phyloP scores from a whole-genome alignment of 441 rosid genomes.

The Croton setiger region DNA sequence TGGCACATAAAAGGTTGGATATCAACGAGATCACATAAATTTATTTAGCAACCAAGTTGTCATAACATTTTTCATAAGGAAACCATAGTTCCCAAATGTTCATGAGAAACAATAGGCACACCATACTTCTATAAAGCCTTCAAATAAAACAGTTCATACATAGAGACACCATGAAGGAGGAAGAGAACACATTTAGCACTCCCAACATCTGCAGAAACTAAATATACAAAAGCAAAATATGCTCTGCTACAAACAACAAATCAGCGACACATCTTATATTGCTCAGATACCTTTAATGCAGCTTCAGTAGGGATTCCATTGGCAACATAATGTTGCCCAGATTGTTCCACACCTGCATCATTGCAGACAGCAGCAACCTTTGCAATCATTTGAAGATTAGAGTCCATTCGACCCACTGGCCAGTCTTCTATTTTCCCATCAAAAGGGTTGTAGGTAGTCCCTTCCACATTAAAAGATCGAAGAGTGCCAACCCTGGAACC shows the following conservation, averaged over 20 bases:
- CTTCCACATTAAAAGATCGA: constrained; percentile 70
- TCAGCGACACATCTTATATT: not conserved
- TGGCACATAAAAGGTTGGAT: constrained; percentile 21
- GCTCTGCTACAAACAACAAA: not conserved
- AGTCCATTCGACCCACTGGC: constrained; percentile 71
- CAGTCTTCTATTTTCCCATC: constrained; percentile 78
- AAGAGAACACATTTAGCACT: not conserved
- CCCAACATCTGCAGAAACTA: not conserved
- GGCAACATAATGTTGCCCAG: constrained; percentile 63
- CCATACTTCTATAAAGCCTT: too few species aligned
- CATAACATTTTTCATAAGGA: constrained; percentile 9
- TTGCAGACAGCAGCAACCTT: constrained; percentile 87
- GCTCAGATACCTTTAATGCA: constrained; percentile 65
- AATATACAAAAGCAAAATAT: not conserved
- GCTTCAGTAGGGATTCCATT: constrained; percentile 91
- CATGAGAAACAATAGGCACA: not conserved
- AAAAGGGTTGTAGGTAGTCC: constrained; percentile 67
- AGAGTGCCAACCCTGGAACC: constrained; percentile 67
- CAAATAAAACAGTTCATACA: not conserved
- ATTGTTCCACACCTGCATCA: constrained; percentile 61
- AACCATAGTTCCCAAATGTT: constrained; percentile 10
- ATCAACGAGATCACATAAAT: constrained; percentile 12
- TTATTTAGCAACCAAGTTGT: not conserved
- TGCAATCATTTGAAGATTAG: constrained; percentile 85
- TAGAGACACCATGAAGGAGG: not conserved